A percentile compares a stretch with the other conserved stretches of the same genome.
Evolutionary conservation across 805 yeast genomes (phyloP).

Genomic region (Clavispora carvajalis): DNA sequence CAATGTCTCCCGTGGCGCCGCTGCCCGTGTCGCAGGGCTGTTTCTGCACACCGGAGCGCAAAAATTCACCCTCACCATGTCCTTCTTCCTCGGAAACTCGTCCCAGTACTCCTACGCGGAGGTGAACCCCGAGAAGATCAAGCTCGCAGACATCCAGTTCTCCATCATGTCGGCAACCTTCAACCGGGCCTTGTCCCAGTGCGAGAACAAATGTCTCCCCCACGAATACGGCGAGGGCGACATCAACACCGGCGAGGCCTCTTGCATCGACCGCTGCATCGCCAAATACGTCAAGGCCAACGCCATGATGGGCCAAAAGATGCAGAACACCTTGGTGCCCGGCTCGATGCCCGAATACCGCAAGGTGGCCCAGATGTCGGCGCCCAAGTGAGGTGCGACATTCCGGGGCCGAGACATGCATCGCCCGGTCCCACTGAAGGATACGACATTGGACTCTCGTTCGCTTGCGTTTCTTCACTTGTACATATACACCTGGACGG

Average conservation of each 20-base stretch:
- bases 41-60: neutral
- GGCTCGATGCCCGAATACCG: conserved; percentile 37
- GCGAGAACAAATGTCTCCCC: conserved; percentile 77
- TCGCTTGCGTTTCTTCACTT: too few relatives aligned
- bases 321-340: conserved; percentile 20
- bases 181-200: conserved; percentile 50
- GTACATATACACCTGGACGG: too few relatives aligned
- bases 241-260: conserved; percentile 74
- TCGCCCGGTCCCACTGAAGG: too few relatives aligned
- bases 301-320: conserved; percentile 52
- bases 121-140: conserved; percentile 56
- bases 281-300: conserved; percentile 76
- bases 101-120: conserved; percentile 39
- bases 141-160: conserved; percentile 63
- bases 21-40: neutral
- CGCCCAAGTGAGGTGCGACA: neutral
- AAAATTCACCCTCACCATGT: conserved; percentile 38
- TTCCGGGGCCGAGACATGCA: neutral
- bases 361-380: conserved; percentile 17
- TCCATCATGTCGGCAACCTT: conserved; percentile 47
- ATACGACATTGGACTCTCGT: too few relatives aligned
- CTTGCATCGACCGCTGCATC: conserved; percentile 84
- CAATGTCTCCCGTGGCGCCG: neutral
- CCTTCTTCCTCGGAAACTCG: conserved; percentile 51
- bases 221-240: conserved; percentile 83